phyloP scores from a whole-genome alignment of 1,284 basidiomycete genomes.

The Ceratobasidium sp. region DNA sequence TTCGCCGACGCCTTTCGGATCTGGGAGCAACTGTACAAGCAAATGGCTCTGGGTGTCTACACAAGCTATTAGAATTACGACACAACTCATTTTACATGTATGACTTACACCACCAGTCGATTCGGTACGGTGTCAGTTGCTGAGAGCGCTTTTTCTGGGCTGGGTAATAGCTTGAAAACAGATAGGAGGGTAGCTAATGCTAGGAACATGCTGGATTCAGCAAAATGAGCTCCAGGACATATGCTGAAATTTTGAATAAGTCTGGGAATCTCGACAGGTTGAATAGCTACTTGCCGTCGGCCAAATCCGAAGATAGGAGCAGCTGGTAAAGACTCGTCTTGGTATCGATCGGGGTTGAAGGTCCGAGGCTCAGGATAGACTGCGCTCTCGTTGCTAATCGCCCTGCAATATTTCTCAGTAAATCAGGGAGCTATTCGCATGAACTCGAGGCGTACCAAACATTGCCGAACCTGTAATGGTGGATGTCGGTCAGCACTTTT shows the following conservation, averaged over 20 bases:
- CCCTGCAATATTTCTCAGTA: slow-evolving; percentile 13
- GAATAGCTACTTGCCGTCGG: background rate
- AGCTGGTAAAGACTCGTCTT: background rate
- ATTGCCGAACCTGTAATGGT: background rate
- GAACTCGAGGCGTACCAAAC: background rate
- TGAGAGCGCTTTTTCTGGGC: background rate
- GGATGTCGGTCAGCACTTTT: no score
- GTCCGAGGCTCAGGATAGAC: slow-evolving; percentile 38
- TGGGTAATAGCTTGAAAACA: background rate
- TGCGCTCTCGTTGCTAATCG: slow-evolving; percentile 34
- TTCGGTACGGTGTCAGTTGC: background rate
- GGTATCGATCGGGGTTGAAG: slow-evolving; percentile 43
- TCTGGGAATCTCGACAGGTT: background rate
- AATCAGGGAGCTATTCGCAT: no score
- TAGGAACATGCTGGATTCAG: slow-evolving; percentile 3
- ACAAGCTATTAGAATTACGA: background rate
- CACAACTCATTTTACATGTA: no score
- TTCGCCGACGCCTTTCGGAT: background rate
- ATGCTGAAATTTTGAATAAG: background rate
- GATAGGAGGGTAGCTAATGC: background rate
- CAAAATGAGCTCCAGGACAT: slow-evolving; percentile 5
- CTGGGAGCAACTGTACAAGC: background rate
- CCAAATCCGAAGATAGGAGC: slow-evolving; percentile 1
- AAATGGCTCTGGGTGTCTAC: background rate
- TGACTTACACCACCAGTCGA: background rate